Evolutionary conservation across 1,284 basidiomycete genomes (phyloP).

Genomic region (Ustilago curta): DNA sequence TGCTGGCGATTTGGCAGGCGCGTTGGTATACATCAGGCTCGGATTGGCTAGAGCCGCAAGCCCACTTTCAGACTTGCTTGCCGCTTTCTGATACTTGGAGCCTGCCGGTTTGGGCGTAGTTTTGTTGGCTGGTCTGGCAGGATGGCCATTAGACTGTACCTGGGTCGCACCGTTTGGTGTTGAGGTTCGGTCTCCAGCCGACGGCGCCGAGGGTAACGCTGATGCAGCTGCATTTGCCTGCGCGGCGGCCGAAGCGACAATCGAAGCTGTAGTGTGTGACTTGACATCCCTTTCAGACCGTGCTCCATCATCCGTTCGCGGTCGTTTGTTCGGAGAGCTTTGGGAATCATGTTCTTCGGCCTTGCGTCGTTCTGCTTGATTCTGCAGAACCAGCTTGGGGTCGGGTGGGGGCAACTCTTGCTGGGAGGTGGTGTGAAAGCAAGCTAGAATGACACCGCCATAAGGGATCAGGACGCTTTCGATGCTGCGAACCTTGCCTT

Average conservation of each 20-base stretch:
- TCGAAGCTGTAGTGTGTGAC: neutral
- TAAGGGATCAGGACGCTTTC: conserved; percentile 94
- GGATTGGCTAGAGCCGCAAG: conserved; percentile 28
- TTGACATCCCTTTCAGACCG: neutral
- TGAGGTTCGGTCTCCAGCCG: conserved; percentile 4
- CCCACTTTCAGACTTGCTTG: conserved; percentile 24
- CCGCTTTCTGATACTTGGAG: conserved; percentile 18
- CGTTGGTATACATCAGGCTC: conserved; percentile 37
- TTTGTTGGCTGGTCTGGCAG: conserved; percentile 17
- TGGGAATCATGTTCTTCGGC: conserved; percentile 23
- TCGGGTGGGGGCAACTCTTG: conserved; percentile 45
- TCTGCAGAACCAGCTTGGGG: conserved; percentile 28
- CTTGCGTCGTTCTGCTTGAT: conserved; percentile 32
- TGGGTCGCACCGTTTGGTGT: conserved; percentile 1
- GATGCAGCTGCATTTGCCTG: neutral
- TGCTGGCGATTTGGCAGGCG: conserved; percentile 26
- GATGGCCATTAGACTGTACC: neutral
- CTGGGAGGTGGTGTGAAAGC: conserved; percentile 70
- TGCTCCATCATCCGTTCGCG: conserved; percentile 8
- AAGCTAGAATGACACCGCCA: conserved; percentile 75
- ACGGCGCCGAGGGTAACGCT: neutral
- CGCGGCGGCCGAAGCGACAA: neutral
- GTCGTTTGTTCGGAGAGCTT: conserved; percentile 34
- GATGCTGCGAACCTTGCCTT: conserved; percentile 76
- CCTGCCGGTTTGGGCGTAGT: conserved; percentile 21